Evolutionary conservation across 1,284 basidiomycete species (phyloP).

Genomic region (Trichosporon faecale): DNA sequence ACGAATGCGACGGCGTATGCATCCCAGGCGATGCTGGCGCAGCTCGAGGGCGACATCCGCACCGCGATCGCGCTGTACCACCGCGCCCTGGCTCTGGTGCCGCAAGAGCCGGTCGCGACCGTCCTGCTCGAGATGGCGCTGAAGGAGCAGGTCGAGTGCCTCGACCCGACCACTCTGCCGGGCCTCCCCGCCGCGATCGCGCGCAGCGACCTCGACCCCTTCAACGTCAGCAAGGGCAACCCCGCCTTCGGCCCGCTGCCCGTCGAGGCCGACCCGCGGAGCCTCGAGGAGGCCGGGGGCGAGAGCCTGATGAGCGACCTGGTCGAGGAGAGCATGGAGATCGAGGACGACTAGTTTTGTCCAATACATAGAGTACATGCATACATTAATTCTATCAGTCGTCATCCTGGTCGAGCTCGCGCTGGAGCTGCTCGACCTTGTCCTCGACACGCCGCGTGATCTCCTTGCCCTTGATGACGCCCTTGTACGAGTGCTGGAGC

Average conservation of each 20-base stretch:
- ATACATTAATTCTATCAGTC: neutral
- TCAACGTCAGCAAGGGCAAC: constrained; percentile 45
- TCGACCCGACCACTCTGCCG: constrained; percentile 42
- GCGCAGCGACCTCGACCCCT: constrained; percentile 43
- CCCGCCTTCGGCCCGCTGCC: constrained; percentile 41
- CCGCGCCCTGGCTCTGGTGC: constrained; percentile 78
- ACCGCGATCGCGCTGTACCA: constrained; percentile 83
- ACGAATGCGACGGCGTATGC: constrained; percentile 72
- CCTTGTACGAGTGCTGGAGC: constrained; percentile 47
- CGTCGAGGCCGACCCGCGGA: constrained; percentile 34
- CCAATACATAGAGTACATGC: neutral
- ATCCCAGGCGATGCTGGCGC: constrained; percentile 77
- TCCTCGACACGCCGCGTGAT: neutral
- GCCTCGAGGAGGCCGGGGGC: constrained; percentile 32
- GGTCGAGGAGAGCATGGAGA: constrained; percentile 4
- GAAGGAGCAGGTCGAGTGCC: constrained; percentile 51
- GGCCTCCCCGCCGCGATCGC: constrained; percentile 41
- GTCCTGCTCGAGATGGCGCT: constrained; percentile 81
- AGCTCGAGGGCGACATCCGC: constrained; percentile 68
- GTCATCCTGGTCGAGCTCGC: constrained; percentile 4
- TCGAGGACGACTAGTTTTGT: constrained; percentile 2
- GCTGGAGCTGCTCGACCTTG: constrained; percentile 2
- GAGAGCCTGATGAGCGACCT: constrained; percentile 20
- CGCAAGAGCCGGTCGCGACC: constrained; percentile 79
- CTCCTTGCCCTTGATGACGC: constrained; percentile 24